Evolutionary conservation across 2,329 filamentous ascomycete genomes (phyloP), one percentile per base, ranked within the genome.

Genomic region (Diaporthe humulicola): DNA sequence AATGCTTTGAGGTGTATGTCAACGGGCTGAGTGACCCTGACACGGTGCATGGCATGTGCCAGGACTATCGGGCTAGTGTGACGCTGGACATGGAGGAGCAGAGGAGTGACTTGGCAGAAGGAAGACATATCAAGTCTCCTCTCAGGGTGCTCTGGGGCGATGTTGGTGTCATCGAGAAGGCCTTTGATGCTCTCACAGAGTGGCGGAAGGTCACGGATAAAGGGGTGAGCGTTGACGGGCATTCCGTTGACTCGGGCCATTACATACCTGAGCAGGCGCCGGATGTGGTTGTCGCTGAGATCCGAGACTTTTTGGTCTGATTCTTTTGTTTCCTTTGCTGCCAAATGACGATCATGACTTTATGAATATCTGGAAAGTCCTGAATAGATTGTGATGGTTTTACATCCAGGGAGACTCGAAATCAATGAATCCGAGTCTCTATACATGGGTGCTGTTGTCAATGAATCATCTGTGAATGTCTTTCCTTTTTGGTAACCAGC

Each of bases 1-100:
- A 80, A 19, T 81, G 81, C 45, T 82, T 86, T 0, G 81, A 84
- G 0, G 79, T 83, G 3, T 90, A 90, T 75, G 82, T 83, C 1
- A 80, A 80, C 1, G 83, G 82, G 36, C 78, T 90, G 33, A 81
- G 81, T 7, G 84, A 90, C 58, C 78, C 81, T 2, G 82, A 80
- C 0, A 81, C 84, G 0, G 84, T 91, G 15, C 84, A 87, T 74
- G 85, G 84, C 0, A 88, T 87, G 82, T 90, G 88, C 75, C 85
- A 91, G 76, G 90, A 91, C 77, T 92, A 91, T 75, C 82, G 88
- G 15, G 89, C 89, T 0, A 85, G 84, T 7, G 87, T 87, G 19
- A 87, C 85, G 0, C 77, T 89, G 33, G 90, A 91, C 79, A 78
- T 91, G 7, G 86, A 89, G 2, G 85, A 87, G 78, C 84, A 88